Conservation (phyloP, 2,329 filamentous ascomycete species). For the Epichloe hybrida region DNA sequence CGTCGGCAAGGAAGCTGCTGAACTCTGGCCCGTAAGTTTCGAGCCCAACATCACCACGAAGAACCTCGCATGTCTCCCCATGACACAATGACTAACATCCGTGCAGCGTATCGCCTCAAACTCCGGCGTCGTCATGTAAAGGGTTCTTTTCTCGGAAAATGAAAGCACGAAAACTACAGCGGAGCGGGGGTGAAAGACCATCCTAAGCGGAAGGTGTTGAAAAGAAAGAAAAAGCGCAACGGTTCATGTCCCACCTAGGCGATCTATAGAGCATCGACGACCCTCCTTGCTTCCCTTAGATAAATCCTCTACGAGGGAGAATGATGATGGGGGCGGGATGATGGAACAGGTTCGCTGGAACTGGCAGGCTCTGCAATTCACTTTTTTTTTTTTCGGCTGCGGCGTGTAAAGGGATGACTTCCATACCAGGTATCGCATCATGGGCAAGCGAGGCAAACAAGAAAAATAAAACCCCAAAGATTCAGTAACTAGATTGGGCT, state of each 20-base stretch:
- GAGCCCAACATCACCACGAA: not conserved
- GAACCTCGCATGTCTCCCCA: not conserved
- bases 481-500: not conserved
- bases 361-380: constrained; percentile 30
- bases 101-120: constrained; percentile 93
- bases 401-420: constrained; percentile 38
- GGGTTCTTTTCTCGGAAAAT: constrained; percentile 10
- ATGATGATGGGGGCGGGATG: not conserved
- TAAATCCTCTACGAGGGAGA: not conserved
- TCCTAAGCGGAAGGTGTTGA: constrained; percentile 8
- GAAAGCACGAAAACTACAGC: not conserved
- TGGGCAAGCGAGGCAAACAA: constrained; percentile 20
- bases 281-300: constrained; percentile 2
- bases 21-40: constrained; percentile 86
- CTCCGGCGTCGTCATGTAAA: constrained; percentile 99
- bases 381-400: constrained; percentile 25
- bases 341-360: constrained; percentile 1
- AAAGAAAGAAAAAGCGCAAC: constrained; percentile 16
- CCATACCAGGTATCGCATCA: constrained; percentile 39
- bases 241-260: constrained; percentile 18
- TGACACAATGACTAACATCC: not conserved
- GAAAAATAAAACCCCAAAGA: constrained; percentile 4
- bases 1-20: constrained; percentile 98
- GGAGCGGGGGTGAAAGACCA: constrained; percentile 2
- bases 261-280: constrained; percentile 17